A percentile compares a stretch with the other conserved stretches of the same genome.
Evolutionary conservation across 2,329 filamentous ascomycete genomes (phyloP).

Genomic region (Dissoconium aciculare): DNA sequence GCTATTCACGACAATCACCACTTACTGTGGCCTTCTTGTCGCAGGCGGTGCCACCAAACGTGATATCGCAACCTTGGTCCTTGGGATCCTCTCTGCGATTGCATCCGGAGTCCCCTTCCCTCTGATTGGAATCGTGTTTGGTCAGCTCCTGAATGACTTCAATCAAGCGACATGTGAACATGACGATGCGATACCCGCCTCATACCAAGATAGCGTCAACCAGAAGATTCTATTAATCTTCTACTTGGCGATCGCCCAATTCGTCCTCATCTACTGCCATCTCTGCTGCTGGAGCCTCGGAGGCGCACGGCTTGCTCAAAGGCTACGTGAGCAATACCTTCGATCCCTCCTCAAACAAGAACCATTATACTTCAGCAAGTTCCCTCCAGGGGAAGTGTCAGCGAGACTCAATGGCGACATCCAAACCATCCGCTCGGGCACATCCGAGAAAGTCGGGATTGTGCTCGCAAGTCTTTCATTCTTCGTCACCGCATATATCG

Average conservation of each 20-base stretch:
- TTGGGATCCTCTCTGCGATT: constrained; percentile 34
- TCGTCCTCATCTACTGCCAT: constrained; percentile 47
- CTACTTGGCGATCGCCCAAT: constrained; percentile 49
- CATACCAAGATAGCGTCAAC: constrained; percentile 35
- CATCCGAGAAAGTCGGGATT: constrained; percentile 56
- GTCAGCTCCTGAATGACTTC: constrained; percentile 47
- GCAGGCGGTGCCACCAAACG: constrained; percentile 24
- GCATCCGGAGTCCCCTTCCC: constrained; percentile 49
- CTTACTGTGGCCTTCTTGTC: constrained; percentile 25
- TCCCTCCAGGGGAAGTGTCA: constrained; percentile 48
- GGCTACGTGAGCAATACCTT: constrained; percentile 47
- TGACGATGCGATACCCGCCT: constrained; percentile 17
- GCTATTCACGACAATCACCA: no score
- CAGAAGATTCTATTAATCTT: constrained; percentile 45
- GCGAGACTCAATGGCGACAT: constrained; percentile 52
- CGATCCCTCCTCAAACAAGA: constrained; percentile 45
- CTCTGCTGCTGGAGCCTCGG: constrained; percentile 49
- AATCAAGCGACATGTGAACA: constrained; percentile 41
- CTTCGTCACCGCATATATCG: constrained; percentile 51
- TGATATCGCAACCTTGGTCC: constrained; percentile 8
- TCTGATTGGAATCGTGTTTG: constrained; percentile 49
- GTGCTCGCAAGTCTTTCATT: constrained; percentile 48
- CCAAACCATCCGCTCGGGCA: constrained; percentile 50
- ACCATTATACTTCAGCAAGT: constrained; percentile 47
- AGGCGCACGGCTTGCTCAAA: constrained; percentile 48